Base-by-base conservation (phyloP, 306 rosid genomes). In the Lupinus albus region DNA sequence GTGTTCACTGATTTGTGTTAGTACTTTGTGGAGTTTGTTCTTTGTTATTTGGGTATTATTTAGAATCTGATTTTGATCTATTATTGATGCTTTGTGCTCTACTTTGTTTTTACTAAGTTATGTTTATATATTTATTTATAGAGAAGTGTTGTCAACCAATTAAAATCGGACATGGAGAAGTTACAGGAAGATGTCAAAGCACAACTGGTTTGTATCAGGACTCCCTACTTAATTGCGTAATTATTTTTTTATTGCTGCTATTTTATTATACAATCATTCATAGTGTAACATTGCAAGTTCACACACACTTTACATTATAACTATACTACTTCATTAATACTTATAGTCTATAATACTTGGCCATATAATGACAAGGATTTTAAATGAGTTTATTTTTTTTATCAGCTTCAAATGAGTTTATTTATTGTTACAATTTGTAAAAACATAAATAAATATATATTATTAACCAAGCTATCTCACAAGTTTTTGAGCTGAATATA, bases 111-210 rank as follows among this genome's bases (percentile, higher is more conserved):
- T 70, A 13, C 70, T 70, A 56, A 30, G 77, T 46, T 62, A 70
- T 63, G 56, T 72, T 58, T 79, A 15, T 72, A 42, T 61, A 3
- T 77, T 74, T 33, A 33, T 33, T 73, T 57, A 39, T 81, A 94
- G 96, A 85, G 97, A 82, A 70, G 83, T 66, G 69, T 84, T 8
- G 92, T 94, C 62, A 86, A 91, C 77, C 95, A 94, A 70, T 86
- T 94, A 76, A 84, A 84, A 81, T 86, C 81, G 38, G 99, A 90
- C 72, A 79, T 94, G 95, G 97, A 88, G 79, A 71, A 1, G 72
- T 78, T 94, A 55, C 89, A 82, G 71, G 83, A 80, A 76, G 97
- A 84, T 68, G 87, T 90, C 85, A 90, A 84, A 79, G 84, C 82
- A 1, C 91, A 68, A 16, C 73, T 88, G 96, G 99, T 94, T 81